These are phyloP conservation scores for Ricinus communis DNA, from an alignment of 345 rosid genomes.

Conservation along the genomic window DNA sequence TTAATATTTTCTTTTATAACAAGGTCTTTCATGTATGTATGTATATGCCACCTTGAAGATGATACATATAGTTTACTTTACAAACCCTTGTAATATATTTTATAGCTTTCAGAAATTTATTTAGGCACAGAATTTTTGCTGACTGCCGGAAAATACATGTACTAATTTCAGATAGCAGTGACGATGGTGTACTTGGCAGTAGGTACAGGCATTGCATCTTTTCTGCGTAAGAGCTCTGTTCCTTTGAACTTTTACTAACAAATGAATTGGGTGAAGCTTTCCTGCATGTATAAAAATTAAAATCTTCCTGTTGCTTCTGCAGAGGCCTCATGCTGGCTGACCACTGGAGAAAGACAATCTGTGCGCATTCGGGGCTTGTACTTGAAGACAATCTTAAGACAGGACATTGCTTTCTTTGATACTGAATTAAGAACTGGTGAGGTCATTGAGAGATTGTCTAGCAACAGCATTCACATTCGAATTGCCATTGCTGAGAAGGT, in stretches of 20 bases:
- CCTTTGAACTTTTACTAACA: not conserved
- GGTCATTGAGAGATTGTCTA: slow-evolving; percentile 86
- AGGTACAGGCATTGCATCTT: slow-evolving; percentile 49
- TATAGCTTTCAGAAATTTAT: too few relatives aligned
- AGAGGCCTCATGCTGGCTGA: slow-evolving; percentile 94
- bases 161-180: slow-evolving; percentile 46
- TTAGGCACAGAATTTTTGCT: too few relatives aligned
- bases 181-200: slow-evolving; percentile 58
- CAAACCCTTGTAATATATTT: too few relatives aligned
- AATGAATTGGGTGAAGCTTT: too few relatives aligned
- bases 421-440: slow-evolving; percentile 88
- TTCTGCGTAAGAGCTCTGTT: slow-evolving; percentile 57
- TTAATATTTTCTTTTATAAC: too few relatives aligned
- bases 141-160: too few relatives aligned
- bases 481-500: slow-evolving; percentile 96
- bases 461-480: slow-evolving; percentile 83
- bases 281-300: too few relatives aligned
- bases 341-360: slow-evolving; percentile 83
- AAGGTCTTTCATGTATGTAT: too few relatives aligned
- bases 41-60: too few relatives aligned
- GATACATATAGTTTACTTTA: too few relatives aligned
- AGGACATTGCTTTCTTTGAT: slow-evolving; percentile 80
- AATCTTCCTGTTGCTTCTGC: not conserved
- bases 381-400: slow-evolving; percentile 74
- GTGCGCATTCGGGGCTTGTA: slow-evolving; percentile 68